Evolutionary conservation across 441 rosid species (phyloP), one percentile per base, ranked within the genome.

Genomic region (Isatis lusitanica): DNA sequence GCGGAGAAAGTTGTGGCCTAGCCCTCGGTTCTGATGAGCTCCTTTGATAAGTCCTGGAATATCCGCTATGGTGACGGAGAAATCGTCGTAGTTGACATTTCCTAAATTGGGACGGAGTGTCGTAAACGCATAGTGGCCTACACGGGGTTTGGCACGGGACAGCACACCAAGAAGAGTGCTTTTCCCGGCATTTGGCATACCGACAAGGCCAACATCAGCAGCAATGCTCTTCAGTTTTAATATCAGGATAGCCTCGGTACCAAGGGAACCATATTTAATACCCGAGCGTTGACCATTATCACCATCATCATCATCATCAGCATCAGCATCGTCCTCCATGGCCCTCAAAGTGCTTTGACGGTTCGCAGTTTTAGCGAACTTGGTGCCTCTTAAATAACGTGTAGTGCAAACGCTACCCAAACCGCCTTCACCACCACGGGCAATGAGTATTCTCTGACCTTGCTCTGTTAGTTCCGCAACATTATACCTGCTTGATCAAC

Each of bases 141-240:
- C 91, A 0, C 85, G 68, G 7, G 98, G 96, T 74, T 85, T 91
- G 35, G 96, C 97, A 52, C 94, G 84, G 0, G 97, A 93, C 38
- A 93, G 17, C 13, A 94, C 94, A 55, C 96, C 96, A 18, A 93
- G 81, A 67, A 93, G 96, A 35, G 96, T 93, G 48, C 97, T 93
- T 81, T 93, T 93, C 58, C 97, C 97, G 4, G 96, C 96, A 64
- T 87, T 93, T 61, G 98, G 97, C 93, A 93, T 85, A 13, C 98
- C 97, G 0, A 93, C 96, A 30, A 91, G 87, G 15, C 98, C 96
- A 58, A 93, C 97, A 59, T 93, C 98, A 1, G 98, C 98, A 1
- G 98, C 98, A 11, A 93, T 91, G 83, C 93, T 91, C 78, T 93
- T 93, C 62, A 91, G 88, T 75, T 93, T 97, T 59, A 93, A 70